Evolutionary conservation across 2,329 filamentous ascomycete genomes (phyloP), one percentile per base, ranked within the genome.

Genomic region (Stachybotrys chlorohalonatus): DNA sequence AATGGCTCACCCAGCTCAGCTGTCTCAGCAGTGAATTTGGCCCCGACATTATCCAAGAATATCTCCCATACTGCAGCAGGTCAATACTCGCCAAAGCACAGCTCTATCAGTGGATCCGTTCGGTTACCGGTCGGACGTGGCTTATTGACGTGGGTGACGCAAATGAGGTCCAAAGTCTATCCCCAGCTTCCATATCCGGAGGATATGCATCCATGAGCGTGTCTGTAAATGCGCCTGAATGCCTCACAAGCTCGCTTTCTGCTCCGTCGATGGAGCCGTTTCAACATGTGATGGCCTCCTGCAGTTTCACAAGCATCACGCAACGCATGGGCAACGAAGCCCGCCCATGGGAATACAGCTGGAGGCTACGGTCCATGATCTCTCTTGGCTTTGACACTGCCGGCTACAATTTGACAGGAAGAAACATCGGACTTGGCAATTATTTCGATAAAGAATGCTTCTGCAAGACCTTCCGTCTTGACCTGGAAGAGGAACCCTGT

Each of bases 1-100:
- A 51, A 17, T 55, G 54, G 51, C 51, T 55, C 15, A 55, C 51
- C 7, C 17, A 53, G 47, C 54, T 55, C 32, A 53, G 54, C 51
- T 53, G 54, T 53, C 54, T 55, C 32, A 53, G 54, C 54, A 30
- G 32, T 17, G 49, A 54, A 47, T 39, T 54, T 42, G 51, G 48
- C 24, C 42, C 53, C 13, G 32, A 36, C 48, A 49, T 30, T 17
- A 39, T 48, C 17, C 30, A 52, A 31, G 47, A 31, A 24, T 54
- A 52, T 17, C 16, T 54, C 24, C 17, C 53, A 17, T 54, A 54
- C 49, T 54, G 49, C 49, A 36, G 39, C 30, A 51, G 53, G 47
- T 54, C 53, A 31, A 52, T 54, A 16, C 53, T 54, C 39, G 49
- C 53, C 16, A 52, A 52, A n/a, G 48, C 39, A 6, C 53, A 52